Evolutionary conservation across 2,329 filamentous ascomycete genomes (phyloP), one percentile per base, ranked within the genome.

Genomic region (Colletotrichum agaves): DNA sequence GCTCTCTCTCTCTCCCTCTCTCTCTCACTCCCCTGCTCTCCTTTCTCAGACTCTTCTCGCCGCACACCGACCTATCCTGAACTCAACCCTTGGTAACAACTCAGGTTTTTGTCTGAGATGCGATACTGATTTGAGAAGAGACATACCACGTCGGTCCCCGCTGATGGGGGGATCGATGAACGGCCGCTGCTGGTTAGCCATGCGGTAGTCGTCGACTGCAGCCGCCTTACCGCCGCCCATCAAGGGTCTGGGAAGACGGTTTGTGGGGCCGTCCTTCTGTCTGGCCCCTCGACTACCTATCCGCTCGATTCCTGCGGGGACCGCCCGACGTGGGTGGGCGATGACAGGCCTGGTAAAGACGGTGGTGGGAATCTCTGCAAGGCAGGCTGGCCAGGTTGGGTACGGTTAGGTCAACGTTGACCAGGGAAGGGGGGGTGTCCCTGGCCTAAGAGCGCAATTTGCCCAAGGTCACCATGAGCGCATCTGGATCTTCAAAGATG

Each of bases 181-280:
- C 60, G 64, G 53, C 46, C 39, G 61, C 55, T 33, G 55, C 58
- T 67, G 47, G 53, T 55, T 43, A 41, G 55, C 65, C 65, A 68
- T 61, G 65, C 65, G 65, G 65, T 68, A 68, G 65, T 68, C 65
- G 65, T 68, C 41, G 55, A 60, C 61, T 68, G 65, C 65, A 68
- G 65, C 65, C 65, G 65, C 65, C 65, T 60, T 68, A 65, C 65
- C 65, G 65, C 65, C 61, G 61, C 5, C 21, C 44, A 47, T 31
- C 61, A 44, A 65, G 65, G 65, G 39, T 68, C 55, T 60, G 47
- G 65, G 53, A 55, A 68, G 31, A 65, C 65, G 65, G 65, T 68
- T 68, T 68, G 65, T 68, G 65, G 65, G 65, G 65, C 65, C 65
- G 65, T 33, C 33, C 43, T 57, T 17, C 33, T 60, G 61, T 37